Evolutionary conservation across 1,284 basidiomycete species (phyloP).

Genomic region (Austropuccinia psidii): DNA sequence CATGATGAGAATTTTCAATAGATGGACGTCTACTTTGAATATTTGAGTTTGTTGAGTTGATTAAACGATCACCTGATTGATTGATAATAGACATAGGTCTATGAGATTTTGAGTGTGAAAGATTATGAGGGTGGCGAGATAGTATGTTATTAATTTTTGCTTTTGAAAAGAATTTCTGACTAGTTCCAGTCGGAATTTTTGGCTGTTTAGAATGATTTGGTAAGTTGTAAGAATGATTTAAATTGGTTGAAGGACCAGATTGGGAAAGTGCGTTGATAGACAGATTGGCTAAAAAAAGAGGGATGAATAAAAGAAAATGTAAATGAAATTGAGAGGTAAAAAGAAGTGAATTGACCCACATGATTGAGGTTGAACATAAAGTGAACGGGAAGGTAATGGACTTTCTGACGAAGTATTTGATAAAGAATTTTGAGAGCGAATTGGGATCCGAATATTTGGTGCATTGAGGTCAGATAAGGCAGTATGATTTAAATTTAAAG

Average conservation of each 20-base stretch:
- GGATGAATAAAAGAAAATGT: neutral
- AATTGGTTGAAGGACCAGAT: neutral
- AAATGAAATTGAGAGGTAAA: neutral
- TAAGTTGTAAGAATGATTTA: no score
- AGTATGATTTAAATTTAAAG: slow-evolving; percentile 6
- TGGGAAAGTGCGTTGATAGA: neutral
- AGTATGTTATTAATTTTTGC: no score
- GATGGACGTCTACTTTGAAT: neutral
- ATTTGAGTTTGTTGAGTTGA: no score
- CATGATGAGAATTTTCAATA: neutral
- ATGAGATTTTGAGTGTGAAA: no score
- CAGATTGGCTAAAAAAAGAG: neutral
- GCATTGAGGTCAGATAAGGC: slow-evolving; percentile 24
- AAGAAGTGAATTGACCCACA: slow-evolving; percentile 2
- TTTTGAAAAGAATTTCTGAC: no score
- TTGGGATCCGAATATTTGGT: slow-evolving; percentile 28
- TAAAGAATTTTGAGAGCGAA: neutral
- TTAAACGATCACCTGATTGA: no score
- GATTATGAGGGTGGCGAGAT: no score
- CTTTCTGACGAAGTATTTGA: neutral
- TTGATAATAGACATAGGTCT: no score
- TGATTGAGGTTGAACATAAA: slow-evolving; percentile 26
- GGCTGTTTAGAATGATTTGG: no score
- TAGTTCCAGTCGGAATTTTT: no score
- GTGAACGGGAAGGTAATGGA: slow-evolving; percentile 8